phyloP scores from a whole-genome alignment of 768 basidiomycete genomes.

The Termitomyces sp. region DNA sequence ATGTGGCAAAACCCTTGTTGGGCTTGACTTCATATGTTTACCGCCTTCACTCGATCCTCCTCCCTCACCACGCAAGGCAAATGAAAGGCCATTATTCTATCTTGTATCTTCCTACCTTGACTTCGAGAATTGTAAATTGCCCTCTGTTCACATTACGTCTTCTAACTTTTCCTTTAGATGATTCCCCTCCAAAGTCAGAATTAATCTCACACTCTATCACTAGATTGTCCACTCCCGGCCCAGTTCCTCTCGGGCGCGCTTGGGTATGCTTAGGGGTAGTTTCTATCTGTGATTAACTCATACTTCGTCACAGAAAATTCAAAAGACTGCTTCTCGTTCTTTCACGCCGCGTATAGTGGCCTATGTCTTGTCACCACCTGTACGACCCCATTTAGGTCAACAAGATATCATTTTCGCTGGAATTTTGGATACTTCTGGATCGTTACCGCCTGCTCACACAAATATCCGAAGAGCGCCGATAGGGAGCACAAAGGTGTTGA shows the following conservation, averaged over 20 bases:
- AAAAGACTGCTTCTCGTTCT: constrained; percentile 30
- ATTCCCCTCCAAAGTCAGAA: constrained; percentile 34
- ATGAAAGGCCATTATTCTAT: constrained; percentile 33
- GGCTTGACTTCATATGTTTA: constrained; percentile 44
- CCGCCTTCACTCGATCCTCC: constrained; percentile 9
- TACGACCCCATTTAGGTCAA: constrained; percentile 22
- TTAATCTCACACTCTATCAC: constrained; percentile 31
- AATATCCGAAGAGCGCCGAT: constrained; percentile 36
- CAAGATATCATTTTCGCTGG: constrained; percentile 40
- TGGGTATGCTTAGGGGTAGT: constrained; percentile 33
- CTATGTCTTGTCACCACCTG: constrained; percentile 41
- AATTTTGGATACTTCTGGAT: constrained; percentile 43
- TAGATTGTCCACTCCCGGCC: constrained; percentile 12
- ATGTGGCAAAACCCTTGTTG: constrained; percentile 30
- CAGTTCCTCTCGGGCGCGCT: constrained; percentile 18
- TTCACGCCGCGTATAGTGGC: constrained; percentile 44
- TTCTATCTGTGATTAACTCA: background rate
- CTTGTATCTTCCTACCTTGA: constrained; percentile 54
- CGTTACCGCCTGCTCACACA: constrained; percentile 25
- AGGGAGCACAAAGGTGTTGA: constrained; percentile 48
- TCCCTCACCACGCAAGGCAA: constrained; percentile 13
- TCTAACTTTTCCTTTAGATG: constrained; percentile 20
- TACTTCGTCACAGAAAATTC: constrained; percentile 23
- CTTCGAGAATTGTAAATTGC: constrained; percentile 54
- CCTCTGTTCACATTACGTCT: background rate